Base-by-base conservation (phyloP, 2,329 filamentous ascomycete species). In the Capronia americana region DNA sequence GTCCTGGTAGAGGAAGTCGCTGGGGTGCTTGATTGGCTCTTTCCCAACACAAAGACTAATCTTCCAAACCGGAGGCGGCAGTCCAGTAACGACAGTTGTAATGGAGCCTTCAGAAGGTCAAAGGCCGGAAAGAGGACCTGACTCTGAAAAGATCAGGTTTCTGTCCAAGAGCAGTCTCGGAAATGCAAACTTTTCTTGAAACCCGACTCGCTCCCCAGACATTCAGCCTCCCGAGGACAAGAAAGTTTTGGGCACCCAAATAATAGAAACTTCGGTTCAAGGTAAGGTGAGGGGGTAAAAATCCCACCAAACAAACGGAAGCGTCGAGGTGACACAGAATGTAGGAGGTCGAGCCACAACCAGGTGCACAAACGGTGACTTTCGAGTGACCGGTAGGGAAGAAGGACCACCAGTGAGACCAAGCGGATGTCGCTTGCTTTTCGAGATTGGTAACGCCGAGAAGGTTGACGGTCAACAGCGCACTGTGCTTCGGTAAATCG, bases 1-100 rank as follows among this genome's bases (percentile, higher is more conserved):
- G 24, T 20, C 23, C 48, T 48, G 10, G 57, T 23, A 30, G 41
- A 50, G 20, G 12, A 34, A 46, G 28, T 28, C 10, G 30, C 12
- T 48, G 32, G 50, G 20, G 56, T 55, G 57, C 32, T 34, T 38
- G 51, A 38, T 17, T 61, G 28, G 63, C 32, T 57, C 55, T 58
- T 58, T 59, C 61, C 61, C 14, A 23, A 14, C 10, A 11, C 48
- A 23, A 57, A 56, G 44, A 8, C 32, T 34, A 55, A 34, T 32
- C 51, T 61, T 60, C 56, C 58, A 34, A 54, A 44, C 32, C 58
- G 24, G 28, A 24, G n/a, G 23, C 17, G 20, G 14, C 12, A 38
- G 38, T 62, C 57, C 63, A 65, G 54, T 62, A 65, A 62, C 30
- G 63, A 61, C 57, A 65, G 63, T 57, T 28, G 44, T 53, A 28